These are phyloP conservation scores for Picea sitchensis DNA, from an alignment of 75 land plant species.

Conservation along the genomic window DNA sequence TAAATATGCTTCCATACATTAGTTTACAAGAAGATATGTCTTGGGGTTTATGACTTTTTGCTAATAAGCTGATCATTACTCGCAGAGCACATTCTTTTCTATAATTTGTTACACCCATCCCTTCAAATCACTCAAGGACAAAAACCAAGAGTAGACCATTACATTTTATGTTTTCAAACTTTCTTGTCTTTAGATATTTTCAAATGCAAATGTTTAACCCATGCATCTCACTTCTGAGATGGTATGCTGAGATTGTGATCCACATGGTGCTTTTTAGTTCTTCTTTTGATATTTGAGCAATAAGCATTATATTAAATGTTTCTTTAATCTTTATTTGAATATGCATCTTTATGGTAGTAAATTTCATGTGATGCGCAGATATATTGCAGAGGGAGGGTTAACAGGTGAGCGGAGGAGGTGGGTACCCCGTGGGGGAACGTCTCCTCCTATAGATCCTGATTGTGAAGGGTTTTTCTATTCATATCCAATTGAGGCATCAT, in stretches of 20 bases:
- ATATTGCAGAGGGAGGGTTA: conserved; percentile 87
- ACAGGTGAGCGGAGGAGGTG: conserved; percentile 93
- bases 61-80: not conserved
- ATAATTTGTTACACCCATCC: not conserved
- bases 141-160: not conserved
- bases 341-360: conserved; percentile 8
- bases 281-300: not conserved
- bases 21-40: not conserved
- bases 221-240: not conserved
- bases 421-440: conserved; percentile 59
- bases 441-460: conserved; percentile 76
- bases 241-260: not conserved
- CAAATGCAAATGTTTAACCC: not conserved
- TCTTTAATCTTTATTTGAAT: conserved; percentile 1
- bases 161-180: not conserved
- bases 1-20: not conserved
- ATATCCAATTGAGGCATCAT: conserved; percentile 81
- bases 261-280: not conserved
- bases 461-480: conserved; percentile 74
- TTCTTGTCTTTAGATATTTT: too few relatives aligned
- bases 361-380: conserved; percentile 34
- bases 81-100: not conserved
- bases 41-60: not conserved
- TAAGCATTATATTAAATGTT: not conserved
- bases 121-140: not conserved